These are phyloP conservation scores for Acer saccharum DNA, from an alignment of 345 rosid species.

Conservation along the genomic window DNA sequence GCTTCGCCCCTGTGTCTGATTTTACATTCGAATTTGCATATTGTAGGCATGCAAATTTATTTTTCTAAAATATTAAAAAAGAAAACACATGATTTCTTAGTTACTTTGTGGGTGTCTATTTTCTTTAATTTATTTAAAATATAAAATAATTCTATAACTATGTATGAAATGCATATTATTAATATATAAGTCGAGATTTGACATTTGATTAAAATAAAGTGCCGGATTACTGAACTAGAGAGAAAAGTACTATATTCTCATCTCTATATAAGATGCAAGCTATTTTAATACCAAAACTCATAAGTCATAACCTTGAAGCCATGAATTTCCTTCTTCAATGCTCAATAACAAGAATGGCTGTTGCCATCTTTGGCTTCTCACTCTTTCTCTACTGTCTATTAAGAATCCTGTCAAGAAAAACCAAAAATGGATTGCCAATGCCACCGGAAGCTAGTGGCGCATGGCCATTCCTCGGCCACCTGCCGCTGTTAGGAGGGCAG, in stretches of 20 bases:
- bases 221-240: too few relatives aligned
- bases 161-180: too few relatives aligned
- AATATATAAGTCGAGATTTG: too few relatives aligned
- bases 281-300: neutral
- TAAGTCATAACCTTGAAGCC: neutral
- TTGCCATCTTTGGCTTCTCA: neutral
- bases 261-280: neutral
- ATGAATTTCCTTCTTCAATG: neutral
- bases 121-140: too few relatives aligned
- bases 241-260: neutral
- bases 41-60: too few relatives aligned
- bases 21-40: too few relatives aligned
- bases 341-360: neutral
- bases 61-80: too few relatives aligned
- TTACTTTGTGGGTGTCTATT: too few relatives aligned
- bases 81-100: too few relatives aligned
- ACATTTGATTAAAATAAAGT: too few relatives aligned
- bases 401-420: neutral
- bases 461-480: constrained; percentile 38
- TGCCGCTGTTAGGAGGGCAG: constrained; percentile 29
- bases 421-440: neutral
- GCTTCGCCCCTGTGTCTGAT: too few relatives aligned
- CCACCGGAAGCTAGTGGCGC: constrained; percentile 26
- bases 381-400: neutral
- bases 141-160: too few relatives aligned